These are phyloP conservation scores for Tetrahymena elliotti DNA, from an alignment of 73 alveolate species.

Conservation along the genomic window DNA sequence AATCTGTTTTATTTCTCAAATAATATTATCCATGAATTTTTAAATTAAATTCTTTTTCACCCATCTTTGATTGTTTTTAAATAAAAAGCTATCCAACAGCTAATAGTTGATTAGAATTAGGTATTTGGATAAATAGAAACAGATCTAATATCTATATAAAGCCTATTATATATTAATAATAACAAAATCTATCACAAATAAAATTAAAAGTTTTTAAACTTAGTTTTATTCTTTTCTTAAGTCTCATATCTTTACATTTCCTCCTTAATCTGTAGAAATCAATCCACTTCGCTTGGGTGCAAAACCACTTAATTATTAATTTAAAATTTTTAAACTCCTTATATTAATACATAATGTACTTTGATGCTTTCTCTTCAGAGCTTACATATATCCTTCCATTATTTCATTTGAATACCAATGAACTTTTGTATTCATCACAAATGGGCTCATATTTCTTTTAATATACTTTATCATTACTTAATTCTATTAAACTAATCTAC, in stretches of 20 bases:
- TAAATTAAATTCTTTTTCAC: background rate
- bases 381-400: background rate
- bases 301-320: background rate
- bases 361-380: conserved; percentile 20
- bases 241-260: conserved; percentile 6
- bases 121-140: background rate
- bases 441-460: background rate
- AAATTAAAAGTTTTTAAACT: background rate
- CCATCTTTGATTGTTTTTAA: background rate
- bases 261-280: background rate
- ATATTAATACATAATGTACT: background rate
- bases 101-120: background rate
- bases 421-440: conserved; percentile 10
- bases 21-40: too few species aligned
- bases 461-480: too few species aligned
- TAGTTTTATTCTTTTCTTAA: background rate
- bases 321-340: background rate
- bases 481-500: background rate
- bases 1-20: too few species aligned
- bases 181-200: too few species aligned
- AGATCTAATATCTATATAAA: background rate
- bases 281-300: conserved; percentile 15
- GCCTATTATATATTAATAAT: background rate
- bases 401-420: conserved; percentile 2
- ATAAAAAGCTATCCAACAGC: background rate